Evolutionary conservation across 345 rosid species (phyloP).

Genomic region (Barbarea vulgaris): DNA sequence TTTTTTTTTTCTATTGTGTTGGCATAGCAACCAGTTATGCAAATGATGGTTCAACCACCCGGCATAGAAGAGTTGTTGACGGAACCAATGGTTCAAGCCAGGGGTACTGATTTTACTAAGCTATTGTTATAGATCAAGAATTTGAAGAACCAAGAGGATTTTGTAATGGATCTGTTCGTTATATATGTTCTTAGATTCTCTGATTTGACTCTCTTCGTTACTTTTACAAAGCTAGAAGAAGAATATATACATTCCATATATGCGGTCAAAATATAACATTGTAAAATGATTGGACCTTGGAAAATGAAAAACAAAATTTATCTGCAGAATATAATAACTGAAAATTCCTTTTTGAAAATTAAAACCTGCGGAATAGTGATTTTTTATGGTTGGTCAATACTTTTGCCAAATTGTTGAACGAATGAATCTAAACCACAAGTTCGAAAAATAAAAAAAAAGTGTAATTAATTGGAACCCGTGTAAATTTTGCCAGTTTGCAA

Average conservation of each 20-base stretch:
- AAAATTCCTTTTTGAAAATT: background rate
- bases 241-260: background rate
- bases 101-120: background rate
- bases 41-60: conserved; percentile 20
- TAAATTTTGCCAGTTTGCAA: background rate
- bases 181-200: background rate
- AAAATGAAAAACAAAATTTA: background rate
- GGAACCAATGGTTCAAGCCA: conserved; percentile 1
- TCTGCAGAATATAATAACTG: background rate
- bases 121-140: background rate
- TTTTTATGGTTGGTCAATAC: background rate
- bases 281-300: background rate
- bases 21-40: conserved; percentile 24
- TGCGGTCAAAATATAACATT: background rate
- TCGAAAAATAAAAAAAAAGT: background rate
- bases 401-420: background rate
- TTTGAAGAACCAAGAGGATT: conserved; percentile 6
- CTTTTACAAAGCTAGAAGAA: background rate
- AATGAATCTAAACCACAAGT: background rate
- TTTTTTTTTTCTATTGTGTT: background rate
- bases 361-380: background rate
- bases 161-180: background rate
- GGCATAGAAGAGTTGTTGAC: conserved; percentile 27
- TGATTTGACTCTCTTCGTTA: background rate
- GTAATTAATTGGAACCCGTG: background rate